Evolutionary conservation across 2,329 filamentous ascomycete genomes (phyloP), one percentile per base, ranked within the genome.

Genomic region (Alternaria tenuissima): DNA sequence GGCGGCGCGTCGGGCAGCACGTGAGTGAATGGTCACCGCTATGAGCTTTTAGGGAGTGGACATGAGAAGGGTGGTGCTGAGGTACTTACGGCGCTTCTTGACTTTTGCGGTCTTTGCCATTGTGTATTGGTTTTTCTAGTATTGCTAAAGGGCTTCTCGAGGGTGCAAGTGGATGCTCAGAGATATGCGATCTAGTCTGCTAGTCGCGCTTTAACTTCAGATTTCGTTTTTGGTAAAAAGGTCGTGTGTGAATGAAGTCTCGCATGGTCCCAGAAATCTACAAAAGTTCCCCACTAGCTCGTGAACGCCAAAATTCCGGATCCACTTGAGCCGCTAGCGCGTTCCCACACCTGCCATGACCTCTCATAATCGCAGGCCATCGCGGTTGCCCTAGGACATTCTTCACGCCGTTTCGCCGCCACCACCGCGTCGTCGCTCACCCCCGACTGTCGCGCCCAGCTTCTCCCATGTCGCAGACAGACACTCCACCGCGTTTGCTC

Each of bases 1-100:
- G 16, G 87, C 87, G 47, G 88, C 91, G 65, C 91, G 88, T 73
- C 91, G 87, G 41, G 90, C 90, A 59, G 90, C 90, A 66, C 91
- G 89, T 54, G 91, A 94, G 81, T 89, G 90, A 59, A 88, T 78
- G 5, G 90, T 91, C 39, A 83, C 82, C 55, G 81, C 88, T 91
- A 73, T 47, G 18, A 20, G 7, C 26, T 20, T 38, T 72, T 59
- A 70, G 70, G 26, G 11, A 24, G 20, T 32, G 18, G 62, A 26
- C 22, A 16, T 6, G 51, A 49, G 20, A 38, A 43, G 16, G n/a
- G 14, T 11, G 24, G 8, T 4, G 20, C 2, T 5, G 14, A 7
- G 43, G 48, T 41, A 43, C 67, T 20, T 71, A 81, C 80, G 74
- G 62, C 78, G 73, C 70, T 81, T 81, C 73, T 83, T 83, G 52